phyloP scores from a whole-genome alignment of 1,284 basidiomycete genomes.

The Fistulina hepatica region DNA sequence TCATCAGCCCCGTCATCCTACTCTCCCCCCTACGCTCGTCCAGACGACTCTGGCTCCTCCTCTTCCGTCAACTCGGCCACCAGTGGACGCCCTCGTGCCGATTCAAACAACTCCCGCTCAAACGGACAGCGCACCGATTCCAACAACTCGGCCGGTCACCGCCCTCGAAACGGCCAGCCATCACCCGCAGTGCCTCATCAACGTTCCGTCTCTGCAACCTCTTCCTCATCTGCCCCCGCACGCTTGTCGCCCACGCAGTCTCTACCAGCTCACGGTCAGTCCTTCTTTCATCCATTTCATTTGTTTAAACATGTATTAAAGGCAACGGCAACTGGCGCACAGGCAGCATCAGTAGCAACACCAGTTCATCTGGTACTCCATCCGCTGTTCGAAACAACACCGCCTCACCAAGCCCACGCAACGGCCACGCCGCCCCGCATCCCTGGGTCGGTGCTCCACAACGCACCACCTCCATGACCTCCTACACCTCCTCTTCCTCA shows the following conservation, averaged over 20 bases:
- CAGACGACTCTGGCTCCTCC: slow-evolving; percentile 64
- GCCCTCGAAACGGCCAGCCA: slow-evolving; percentile 16
- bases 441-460: too few species aligned
- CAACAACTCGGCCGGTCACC: slow-evolving; percentile 29
- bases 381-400: too few species aligned
- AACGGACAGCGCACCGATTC: slow-evolving; percentile 61
- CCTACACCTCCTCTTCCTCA: slow-evolving; percentile 28
- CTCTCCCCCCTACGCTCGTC: slow-evolving; percentile 33
- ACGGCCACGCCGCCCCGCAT: too few species aligned
- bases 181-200: slow-evolving; percentile 30
- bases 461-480: too few species aligned
- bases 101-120: too few species aligned
- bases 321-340: too few species aligned
- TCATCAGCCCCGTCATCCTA: too few species aligned
- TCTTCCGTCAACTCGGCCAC: slow-evolving; percentile 62
- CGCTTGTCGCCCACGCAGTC: slow-evolving; percentile 29
- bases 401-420: too few species aligned
- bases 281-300: too few species aligned
- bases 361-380: too few species aligned
- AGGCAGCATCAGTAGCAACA: too few species aligned
- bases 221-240: slow-evolving; percentile 29
- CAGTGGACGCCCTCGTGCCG: slow-evolving; percentile 36
- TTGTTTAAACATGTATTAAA: too few species aligned
- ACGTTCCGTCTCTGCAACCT: slow-evolving; percentile 24
- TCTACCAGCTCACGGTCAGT: slow-evolving; percentile 36